These are phyloP conservation scores for Colletotrichum endophyticum DNA, from an alignment of 2,329 filamentous ascomycete species.

Conservation along the genomic window DNA sequence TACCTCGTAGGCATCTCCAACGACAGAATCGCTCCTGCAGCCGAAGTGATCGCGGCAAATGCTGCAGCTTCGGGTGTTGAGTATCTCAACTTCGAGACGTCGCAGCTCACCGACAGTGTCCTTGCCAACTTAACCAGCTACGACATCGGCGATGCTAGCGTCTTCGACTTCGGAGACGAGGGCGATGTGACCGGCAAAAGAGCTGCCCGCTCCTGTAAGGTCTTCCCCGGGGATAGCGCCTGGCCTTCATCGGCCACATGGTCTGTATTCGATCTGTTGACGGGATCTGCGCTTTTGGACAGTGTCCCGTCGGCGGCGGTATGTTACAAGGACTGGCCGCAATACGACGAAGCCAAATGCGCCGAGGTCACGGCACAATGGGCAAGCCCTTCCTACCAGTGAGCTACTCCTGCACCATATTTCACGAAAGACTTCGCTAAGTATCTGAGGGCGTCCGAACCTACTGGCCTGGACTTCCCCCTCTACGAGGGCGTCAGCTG, in stretches of 20 bases:
- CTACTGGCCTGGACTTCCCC: slow-evolving; percentile 61
- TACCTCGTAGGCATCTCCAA: not conserved
- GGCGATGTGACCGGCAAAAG: not conserved
- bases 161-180: not conserved
- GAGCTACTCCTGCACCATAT: slow-evolving; percentile 42
- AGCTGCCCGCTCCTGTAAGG: slow-evolving; percentile 8
- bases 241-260: slow-evolving; percentile 10
- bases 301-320: slow-evolving; percentile 31
- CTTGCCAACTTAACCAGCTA: not conserved
- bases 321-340: slow-evolving; percentile 39
- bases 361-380: slow-evolving; percentile 32
- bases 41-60: not conserved
- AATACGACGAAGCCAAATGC: slow-evolving; percentile 40
- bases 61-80: not conserved
- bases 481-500: slow-evolving; percentile 50
- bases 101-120: not conserved
- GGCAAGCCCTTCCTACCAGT: slow-evolving; percentile 23
- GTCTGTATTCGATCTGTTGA: not conserved
- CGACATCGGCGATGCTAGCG: not conserved
- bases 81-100: not conserved
- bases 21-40: not conserved
- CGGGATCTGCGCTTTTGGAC: slow-evolving; percentile 1
- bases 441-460: not conserved
- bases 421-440: no score
- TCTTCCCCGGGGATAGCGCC: not conserved